Conservation (phyloP, 2,329 filamentous ascomycete species). For the Paecilomyces formosus region DNA sequence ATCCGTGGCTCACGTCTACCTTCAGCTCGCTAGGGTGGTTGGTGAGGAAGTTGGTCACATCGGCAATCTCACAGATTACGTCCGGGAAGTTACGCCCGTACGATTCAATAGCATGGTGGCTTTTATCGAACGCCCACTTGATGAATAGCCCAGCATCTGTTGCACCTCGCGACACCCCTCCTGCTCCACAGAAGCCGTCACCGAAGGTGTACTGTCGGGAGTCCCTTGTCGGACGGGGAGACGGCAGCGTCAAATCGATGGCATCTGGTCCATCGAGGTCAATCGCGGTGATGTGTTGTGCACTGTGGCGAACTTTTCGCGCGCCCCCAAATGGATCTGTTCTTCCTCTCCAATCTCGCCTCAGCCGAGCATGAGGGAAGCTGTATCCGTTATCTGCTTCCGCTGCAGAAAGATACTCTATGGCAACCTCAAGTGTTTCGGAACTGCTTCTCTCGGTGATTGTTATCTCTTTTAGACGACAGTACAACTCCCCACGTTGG, state of each 20-base stretch:
- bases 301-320: neutral
- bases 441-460: slow-evolving; percentile 8
- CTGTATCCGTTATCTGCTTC: slow-evolving; percentile 22
- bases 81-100: slow-evolving; percentile 53
- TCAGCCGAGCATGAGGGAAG: slow-evolving; percentile 11
- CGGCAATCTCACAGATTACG: slow-evolving; percentile 24
- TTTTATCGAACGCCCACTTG: slow-evolving; percentile 58
- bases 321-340: slow-evolving; percentile 23
- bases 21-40: slow-evolving; percentile 25
- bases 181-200: slow-evolving; percentile 67
- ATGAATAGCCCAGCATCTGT: slow-evolving; percentile 51
- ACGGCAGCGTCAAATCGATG: slow-evolving; percentile 14
- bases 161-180: slow-evolving; percentile 63
- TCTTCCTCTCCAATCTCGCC: slow-evolving; percentile 24
- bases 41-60: slow-evolving; percentile 41
- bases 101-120: slow-evolving; percentile 48
- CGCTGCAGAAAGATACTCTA: slow-evolving; percentile 20
- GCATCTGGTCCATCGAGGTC: neutral
- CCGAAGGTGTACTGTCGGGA: slow-evolving; percentile 54
- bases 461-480: slow-evolving; percentile 22
- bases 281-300: neutral
- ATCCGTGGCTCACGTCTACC: slow-evolving; percentile 66
- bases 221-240: slow-evolving; percentile 23
- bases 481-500: slow-evolving; percentile 29
- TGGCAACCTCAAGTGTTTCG: slow-evolving; percentile 8